Evolutionary conservation across 208 protist genomes (phyloP).

Genomic region (Leishmania tropica): DNA sequence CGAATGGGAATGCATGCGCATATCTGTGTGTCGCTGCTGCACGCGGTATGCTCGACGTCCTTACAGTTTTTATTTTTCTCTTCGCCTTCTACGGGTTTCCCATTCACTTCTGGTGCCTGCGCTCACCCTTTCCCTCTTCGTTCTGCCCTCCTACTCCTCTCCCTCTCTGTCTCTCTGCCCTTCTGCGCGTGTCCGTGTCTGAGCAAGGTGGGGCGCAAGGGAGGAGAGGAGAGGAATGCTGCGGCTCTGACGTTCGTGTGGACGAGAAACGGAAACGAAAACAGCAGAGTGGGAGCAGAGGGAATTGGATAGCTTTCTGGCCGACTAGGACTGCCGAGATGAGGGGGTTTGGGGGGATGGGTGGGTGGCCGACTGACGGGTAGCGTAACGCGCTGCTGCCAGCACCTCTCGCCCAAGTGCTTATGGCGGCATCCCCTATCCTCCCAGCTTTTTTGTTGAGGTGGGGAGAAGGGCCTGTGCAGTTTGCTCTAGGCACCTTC

Average conservation of each 20-base stretch:
- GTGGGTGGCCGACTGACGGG: background rate
- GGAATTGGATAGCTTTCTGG: background rate
- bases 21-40: slow-evolving; percentile 6
- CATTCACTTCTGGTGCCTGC: background rate
- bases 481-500: background rate
- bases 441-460: background rate
- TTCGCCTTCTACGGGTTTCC: background rate
- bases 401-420: background rate
- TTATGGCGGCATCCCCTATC: background rate
- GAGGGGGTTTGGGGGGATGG: background rate
- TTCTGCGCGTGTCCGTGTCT: background rate
- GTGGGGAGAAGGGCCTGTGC: background rate
- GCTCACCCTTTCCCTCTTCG: background rate
- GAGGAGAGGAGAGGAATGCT: background rate
- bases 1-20: background rate
- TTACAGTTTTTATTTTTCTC: background rate
- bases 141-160: background rate
- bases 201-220: background rate
- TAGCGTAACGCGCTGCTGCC: background rate
- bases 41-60: background rate
- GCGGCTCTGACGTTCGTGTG: background rate
- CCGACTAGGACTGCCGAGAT: background rate
- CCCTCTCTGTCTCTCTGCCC: background rate
- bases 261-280: background rate
- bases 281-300: background rate